phyloP scores from a whole-genome alignment of 2,329 filamentous ascomycete genomes.

The Ophiocordyceps camponoti-leonardi region DNA sequence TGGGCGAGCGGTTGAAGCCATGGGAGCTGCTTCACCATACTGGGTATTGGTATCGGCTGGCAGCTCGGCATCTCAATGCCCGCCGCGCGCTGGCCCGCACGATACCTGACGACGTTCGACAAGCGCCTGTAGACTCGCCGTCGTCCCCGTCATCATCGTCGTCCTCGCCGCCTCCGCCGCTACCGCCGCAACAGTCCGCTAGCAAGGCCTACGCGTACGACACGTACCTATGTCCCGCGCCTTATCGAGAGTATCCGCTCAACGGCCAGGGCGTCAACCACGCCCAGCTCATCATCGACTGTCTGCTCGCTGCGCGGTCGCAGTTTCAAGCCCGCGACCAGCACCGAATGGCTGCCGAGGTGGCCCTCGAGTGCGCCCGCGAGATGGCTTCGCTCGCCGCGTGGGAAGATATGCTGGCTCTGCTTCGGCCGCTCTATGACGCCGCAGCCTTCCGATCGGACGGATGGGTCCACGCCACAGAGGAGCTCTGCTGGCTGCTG shows the following conservation, averaged over 20 bases:
- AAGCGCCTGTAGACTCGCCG: slow-evolving; percentile 28
- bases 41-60: slow-evolving; percentile 49
- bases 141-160: slow-evolving; percentile 20
- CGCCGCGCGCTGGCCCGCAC: slow-evolving; percentile 34
- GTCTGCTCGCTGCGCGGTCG: slow-evolving; percentile 28
- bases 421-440: slow-evolving; percentile 41
- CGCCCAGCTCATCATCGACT: slow-evolving; percentile 34
- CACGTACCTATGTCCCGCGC: slow-evolving; percentile 48
- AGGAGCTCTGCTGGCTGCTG: slow-evolving; percentile 45
- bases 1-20: slow-evolving; percentile 40
- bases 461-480: slow-evolving; percentile 40
- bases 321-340: slow-evolving; percentile 40
- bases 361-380: slow-evolving; percentile 38
- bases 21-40: slow-evolving; percentile 49
- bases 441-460: slow-evolving; percentile 37
- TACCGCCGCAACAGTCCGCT: slow-evolving; percentile 26
- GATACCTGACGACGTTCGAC: slow-evolving; percentile 41
- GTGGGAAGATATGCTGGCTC: slow-evolving; percentile 35
- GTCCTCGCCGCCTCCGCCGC: slow-evolving; percentile 17
- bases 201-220: slow-evolving; percentile 42
- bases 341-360: slow-evolving; percentile 32
- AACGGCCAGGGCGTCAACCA: slow-evolving; percentile 35
- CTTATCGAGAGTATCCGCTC: slow-evolving; percentile 40
- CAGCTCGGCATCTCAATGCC: slow-evolving; percentile 36
- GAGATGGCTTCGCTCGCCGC: slow-evolving; percentile 31